A percentile compares a stretch with the other conserved stretches of the same genome.
phyloP scores from a whole-genome alignment of 1,284 basidiomycete genomes.

The Taiwanofungus camphoratus region DNA sequence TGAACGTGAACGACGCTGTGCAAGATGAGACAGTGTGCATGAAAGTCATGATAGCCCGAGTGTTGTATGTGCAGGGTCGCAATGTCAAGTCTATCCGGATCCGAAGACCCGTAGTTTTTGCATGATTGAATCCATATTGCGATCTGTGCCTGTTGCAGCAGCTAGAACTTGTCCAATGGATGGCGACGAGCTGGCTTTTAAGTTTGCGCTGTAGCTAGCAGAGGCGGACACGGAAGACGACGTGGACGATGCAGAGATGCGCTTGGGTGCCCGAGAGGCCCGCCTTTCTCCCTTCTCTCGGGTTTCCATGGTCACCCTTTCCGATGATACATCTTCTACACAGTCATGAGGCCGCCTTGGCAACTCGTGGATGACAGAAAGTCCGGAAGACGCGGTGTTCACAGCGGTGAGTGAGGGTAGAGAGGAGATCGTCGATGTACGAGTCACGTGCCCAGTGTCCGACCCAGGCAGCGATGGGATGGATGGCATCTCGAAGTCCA shows the following conservation, averaged over 20 bases:
- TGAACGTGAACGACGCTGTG: too few species aligned
- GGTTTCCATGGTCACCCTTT: constrained; percentile 11
- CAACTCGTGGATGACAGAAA: constrained; percentile 25
- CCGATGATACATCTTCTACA: constrained; percentile 4
- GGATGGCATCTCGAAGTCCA: constrained; percentile 15
- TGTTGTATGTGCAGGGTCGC: background rate
- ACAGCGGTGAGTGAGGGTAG: constrained; percentile 21
- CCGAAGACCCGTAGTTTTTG: constrained; percentile 22
- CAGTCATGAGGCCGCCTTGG: constrained; percentile 4
- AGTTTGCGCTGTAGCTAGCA: constrained; percentile 16
- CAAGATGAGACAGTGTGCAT: too few species aligned
- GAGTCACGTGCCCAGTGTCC: constrained; percentile 8
- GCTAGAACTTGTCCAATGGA: constrained; percentile 32
- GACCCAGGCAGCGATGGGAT: constrained; percentile 12
- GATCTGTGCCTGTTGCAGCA: constrained; percentile 12
- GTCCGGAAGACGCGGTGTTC: constrained; percentile 19
- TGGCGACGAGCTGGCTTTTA: constrained; percentile 19
- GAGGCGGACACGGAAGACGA: constrained; percentile 15
- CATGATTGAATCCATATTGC: constrained; percentile 24
- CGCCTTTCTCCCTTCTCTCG: constrained; percentile 30
- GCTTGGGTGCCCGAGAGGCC: constrained; percentile 30
- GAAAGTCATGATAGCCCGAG: too few species aligned
- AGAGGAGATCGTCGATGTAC: constrained; percentile 15
- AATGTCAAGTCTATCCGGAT: constrained; percentile 6
- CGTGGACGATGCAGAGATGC: constrained; percentile 25